A percentile compares a stretch with the other conserved stretches of the same genome.
Conservation (phyloP, 805 yeast species). For the Vanderwaltozyma tropicalis region DNA sequence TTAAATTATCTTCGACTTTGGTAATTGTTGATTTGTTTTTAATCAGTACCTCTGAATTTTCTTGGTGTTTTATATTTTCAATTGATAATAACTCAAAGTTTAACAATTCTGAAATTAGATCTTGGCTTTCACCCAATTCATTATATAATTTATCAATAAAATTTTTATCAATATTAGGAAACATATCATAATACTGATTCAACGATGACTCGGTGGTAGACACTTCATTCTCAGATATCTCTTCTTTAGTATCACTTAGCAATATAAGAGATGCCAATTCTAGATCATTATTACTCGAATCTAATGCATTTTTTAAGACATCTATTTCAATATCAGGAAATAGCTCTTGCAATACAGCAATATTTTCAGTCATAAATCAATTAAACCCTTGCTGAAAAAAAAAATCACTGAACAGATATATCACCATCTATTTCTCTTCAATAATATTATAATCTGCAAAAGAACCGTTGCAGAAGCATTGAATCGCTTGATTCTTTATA, state of each 20-base stretch:
- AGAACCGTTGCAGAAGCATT: too few relatives aligned
- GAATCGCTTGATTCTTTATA: too few relatives aligned
- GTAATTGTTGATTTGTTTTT: not conserved
- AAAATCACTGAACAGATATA: too few relatives aligned
- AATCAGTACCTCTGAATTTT: constrained; percentile 2
- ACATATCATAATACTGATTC: constrained; percentile 28
- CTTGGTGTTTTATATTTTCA: constrained; percentile 9
- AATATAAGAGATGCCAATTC: constrained; percentile 2
- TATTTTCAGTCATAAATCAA: too few relatives aligned
- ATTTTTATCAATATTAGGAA: constrained; percentile 33
- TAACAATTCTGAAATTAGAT: constrained; percentile 10
- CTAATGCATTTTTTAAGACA: constrained; percentile 9
- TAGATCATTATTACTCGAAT: constrained; percentile 1
- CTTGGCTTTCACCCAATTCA: constrained; percentile 19
- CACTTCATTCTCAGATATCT: too few relatives aligned
- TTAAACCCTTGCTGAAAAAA: too few relatives aligned
- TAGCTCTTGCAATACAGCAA: constrained; percentile 4
- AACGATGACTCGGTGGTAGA: too few relatives aligned
- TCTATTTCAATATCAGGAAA: constrained; percentile 15
- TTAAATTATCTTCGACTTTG: not conserved
- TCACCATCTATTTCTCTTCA: too few relatives aligned
- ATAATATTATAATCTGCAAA: too few relatives aligned
- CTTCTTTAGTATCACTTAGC: not conserved
- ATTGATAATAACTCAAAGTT: constrained; percentile 10
- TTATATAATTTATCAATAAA: constrained; percentile 25